Evolutionary conservation across 805 yeast species (phyloP).

Genomic region (Kazachstania kunashirensis): DNA sequence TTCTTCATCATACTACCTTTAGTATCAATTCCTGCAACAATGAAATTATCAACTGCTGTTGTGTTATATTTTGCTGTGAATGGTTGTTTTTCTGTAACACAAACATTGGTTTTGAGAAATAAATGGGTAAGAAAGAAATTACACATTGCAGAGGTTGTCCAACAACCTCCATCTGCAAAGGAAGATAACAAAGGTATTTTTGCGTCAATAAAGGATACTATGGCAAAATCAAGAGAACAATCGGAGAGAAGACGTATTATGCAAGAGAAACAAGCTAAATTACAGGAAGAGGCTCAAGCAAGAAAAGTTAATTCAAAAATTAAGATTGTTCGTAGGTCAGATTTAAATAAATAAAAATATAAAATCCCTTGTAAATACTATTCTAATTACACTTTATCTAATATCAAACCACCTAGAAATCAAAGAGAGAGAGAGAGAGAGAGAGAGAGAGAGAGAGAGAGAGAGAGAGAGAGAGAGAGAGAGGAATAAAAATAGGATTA

Average conservation of each 20-base stretch:
- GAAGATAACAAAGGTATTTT: conserved; percentile 28
- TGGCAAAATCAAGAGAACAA: conserved; percentile 33
- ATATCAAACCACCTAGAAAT: no score
- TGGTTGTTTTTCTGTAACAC: conserved; percentile 63
- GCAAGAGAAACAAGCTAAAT: conserved; percentile 29
- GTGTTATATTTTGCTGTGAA: conserved; percentile 79
- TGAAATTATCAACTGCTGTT: conserved; percentile 76
- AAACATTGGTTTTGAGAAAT: conserved; percentile 56
- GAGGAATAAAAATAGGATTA: no score
- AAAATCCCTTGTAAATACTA: no score
- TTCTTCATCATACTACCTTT: conserved; percentile 67
- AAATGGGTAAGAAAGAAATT: conserved; percentile 45
- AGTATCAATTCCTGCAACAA: conserved; percentile 78
- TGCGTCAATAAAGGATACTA: conserved; percentile 32
- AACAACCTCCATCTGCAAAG: conserved; percentile 33
- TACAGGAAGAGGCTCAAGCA: conserved; percentile 26
- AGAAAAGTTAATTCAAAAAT: conserved; percentile 24
- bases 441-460: no score
- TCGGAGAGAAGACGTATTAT: conserved; percentile 32
- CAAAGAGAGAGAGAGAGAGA: no score
- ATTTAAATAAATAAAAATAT: conserved; percentile 13
- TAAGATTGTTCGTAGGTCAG: conserved; percentile 24
- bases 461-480: no score
- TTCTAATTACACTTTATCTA: no score
- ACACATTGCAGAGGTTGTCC: conserved; percentile 53